Percentiles rank a stretch among this genome's conserved stretches.
These are phyloP conservation scores for Erodium trifolium DNA, from an alignment of 441 rosid species.

Conservation along the genomic window DNA sequence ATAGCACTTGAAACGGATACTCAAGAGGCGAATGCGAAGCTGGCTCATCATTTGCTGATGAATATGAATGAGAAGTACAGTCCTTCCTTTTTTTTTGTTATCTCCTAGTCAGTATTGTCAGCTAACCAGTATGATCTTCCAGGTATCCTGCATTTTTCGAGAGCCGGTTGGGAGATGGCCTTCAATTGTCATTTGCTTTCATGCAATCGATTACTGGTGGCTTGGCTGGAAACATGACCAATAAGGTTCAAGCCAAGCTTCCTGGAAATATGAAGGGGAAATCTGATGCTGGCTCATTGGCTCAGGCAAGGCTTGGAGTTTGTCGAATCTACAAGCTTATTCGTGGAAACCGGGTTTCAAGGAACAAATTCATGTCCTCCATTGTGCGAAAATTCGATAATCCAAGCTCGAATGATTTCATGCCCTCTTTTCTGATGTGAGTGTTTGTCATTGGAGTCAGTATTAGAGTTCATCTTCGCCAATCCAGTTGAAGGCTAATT, in stretches of 20 bases:
- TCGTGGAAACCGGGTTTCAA: slow-evolving; percentile 78
- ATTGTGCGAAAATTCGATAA: slow-evolving; percentile 95
- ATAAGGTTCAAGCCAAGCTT: slow-evolving; percentile 47
- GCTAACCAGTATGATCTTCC: slow-evolving; percentile 28
- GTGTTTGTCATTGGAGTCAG: slow-evolving; percentile 25
- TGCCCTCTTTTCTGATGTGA: slow-evolving; percentile 70
- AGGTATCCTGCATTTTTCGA: slow-evolving; percentile 98
- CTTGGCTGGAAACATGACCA: slow-evolving; percentile 38
- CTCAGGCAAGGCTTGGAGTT: slow-evolving; percentile 94
- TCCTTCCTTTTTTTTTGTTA: slow-evolving; percentile 13
- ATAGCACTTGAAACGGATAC: slow-evolving; percentile 99
- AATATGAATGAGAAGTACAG: slow-evolving; percentile 98
- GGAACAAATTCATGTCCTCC: slow-evolving; percentile 96
- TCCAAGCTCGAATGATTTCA: slow-evolving; percentile 58
- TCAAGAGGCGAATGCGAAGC: slow-evolving; percentile 78
- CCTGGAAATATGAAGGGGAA: slow-evolving; percentile 57
- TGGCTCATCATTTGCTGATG: slow-evolving; percentile 96
- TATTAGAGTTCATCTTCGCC: slow-evolving; percentile 12
- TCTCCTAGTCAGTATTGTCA: background rate
- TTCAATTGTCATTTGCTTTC: slow-evolving; percentile 84
- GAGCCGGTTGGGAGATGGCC: slow-evolving; percentile 98
- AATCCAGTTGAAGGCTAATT: slow-evolving; percentile 14
- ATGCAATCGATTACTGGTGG: slow-evolving; percentile 48
- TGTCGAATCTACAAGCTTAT: slow-evolving; percentile 95
- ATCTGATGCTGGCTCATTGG: slow-evolving; percentile 54